phyloP scores from a whole-genome alignment of 129 eudicot species.

The Escallonia rubra region DNA sequence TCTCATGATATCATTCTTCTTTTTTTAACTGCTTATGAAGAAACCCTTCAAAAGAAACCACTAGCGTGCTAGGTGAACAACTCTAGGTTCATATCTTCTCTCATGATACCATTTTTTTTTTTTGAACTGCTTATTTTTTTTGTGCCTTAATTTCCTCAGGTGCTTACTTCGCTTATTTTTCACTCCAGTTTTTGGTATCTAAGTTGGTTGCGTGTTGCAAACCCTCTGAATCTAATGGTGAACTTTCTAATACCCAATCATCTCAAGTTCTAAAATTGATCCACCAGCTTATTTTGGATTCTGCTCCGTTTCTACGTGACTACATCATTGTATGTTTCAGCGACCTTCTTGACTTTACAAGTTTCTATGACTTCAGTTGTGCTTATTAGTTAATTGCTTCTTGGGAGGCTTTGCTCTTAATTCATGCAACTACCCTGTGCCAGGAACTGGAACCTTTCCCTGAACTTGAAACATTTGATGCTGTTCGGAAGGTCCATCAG shows the following conservation, averaged over 20 bases:
- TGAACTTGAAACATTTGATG: conserved; percentile 50
- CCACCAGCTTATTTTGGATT: conserved; percentile 66
- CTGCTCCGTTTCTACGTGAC: conserved; percentile 74
- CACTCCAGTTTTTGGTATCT: conserved; percentile 70
- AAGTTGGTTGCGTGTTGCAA: conserved; percentile 65
- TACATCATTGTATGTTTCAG: conserved; percentile 64
- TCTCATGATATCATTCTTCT: background rate
- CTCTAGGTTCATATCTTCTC: conserved; percentile 56
- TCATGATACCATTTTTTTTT: no score
- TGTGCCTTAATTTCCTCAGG: conserved; percentile 5
- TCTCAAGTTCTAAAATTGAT: conserved; percentile 68
- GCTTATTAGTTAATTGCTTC: background rate
- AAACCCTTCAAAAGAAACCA: conserved; percentile 37
- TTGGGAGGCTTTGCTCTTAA: background rate
- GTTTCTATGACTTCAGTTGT: conserved; percentile 8
- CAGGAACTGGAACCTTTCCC: conserved; percentile 95
- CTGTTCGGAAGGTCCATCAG: conserved; percentile 51
- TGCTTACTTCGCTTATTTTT: conserved; percentile 8
- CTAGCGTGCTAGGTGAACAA: conserved; percentile 77
- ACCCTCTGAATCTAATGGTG: conserved; percentile 34
- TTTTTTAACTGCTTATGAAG: background rate
- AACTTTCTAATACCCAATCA: conserved; percentile 34
- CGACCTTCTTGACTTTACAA: background rate
- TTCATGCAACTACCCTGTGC: background rate
- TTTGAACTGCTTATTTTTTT: background rate